Conservation (phyloP, 495 filamentous ascomycete species). For the Aspergillus avenaceus region DNA sequence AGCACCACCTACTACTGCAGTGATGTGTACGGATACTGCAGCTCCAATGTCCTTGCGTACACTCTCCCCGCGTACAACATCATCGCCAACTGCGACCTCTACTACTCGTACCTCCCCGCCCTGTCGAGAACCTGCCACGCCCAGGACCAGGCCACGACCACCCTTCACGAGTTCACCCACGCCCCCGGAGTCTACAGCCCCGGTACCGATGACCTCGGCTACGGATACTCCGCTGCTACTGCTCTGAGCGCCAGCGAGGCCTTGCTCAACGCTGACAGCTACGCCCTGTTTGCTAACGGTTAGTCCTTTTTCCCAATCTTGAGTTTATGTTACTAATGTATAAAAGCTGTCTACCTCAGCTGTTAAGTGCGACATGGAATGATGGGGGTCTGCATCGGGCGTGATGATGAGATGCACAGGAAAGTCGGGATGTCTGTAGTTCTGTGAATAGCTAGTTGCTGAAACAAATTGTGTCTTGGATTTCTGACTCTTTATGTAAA, state of each 20-base stretch:
- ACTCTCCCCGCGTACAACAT: constrained; percentile 47
- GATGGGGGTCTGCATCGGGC: background rate
- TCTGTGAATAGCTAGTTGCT: too few species aligned
- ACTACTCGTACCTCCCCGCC: constrained; percentile 45
- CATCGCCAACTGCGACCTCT: constrained; percentile 55
- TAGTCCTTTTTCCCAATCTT: background rate
- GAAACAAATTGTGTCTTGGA: too few species aligned
- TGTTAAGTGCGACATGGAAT: constrained; percentile 8
- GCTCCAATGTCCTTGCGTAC: constrained; percentile 51
- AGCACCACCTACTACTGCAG: constrained; percentile 48
- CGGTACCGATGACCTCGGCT: constrained; percentile 54
- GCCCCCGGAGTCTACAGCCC: constrained; percentile 50
- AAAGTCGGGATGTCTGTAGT: too few species aligned
- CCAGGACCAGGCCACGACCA: constrained; percentile 58
- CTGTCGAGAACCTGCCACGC: constrained; percentile 45
- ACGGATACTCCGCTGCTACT: constrained; percentile 51
- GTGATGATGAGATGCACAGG: too few species aligned
- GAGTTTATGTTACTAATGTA: constrained; percentile 1
- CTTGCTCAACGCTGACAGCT: constrained; percentile 59
- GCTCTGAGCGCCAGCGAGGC: constrained; percentile 40
- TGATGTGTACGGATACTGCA: constrained; percentile 48
- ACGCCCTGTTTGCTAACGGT: constrained; percentile 59
- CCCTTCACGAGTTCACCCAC: constrained; percentile 61
- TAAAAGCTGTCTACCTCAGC: constrained; percentile 20
- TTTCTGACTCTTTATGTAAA: too few species aligned